Evolutionary conservation across 805 yeast genomes (phyloP).

Genomic region (Suhomyces xylopsoci): DNA sequence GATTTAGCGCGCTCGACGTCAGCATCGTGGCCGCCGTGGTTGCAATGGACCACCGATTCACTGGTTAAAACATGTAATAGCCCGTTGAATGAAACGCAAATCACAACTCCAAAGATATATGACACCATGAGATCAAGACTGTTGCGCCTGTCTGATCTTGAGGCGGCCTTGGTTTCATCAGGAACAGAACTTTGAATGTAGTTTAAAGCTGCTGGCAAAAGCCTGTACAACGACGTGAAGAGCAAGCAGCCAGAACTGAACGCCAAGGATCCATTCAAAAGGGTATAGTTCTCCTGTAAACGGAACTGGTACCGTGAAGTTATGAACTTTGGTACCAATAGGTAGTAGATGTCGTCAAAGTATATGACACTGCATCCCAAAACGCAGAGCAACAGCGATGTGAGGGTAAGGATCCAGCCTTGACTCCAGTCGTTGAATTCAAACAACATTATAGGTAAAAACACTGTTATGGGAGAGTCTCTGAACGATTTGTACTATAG

Average conservation of each 20-base stretch:
- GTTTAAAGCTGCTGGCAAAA: conserved; percentile 64
- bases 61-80: conserved; percentile 73
- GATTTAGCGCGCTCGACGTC: not conserved
- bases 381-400: conserved; percentile 69
- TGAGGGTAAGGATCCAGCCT: conserved; percentile 64
- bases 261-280: conserved; percentile 72
- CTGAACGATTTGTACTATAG: not conserved
- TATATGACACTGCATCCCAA: conserved; percentile 68
- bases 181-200: conserved; percentile 38
- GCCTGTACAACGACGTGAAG: conserved; percentile 71
- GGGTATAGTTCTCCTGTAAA: conserved; percentile 55
- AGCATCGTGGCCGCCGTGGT: conserved; percentile 48
- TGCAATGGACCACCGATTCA: conserved; percentile 83
- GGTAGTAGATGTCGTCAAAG: conserved; percentile 51
- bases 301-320: conserved; percentile 46
- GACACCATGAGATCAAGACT: conserved; percentile 43
- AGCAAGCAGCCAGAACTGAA: conserved; percentile 79
- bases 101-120: conserved; percentile 55
- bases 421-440: conserved; percentile 23
- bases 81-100: conserved; percentile 60
- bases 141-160: conserved; percentile 11
- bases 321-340: conserved; percentile 37
- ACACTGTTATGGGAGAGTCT: too few species aligned
- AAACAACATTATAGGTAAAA: not conserved
- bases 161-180: conserved; percentile 3